Percentiles rank a stretch among this genome's conserved stretches.
phyloP scores from a whole-genome alignment of 2,329 filamentous ascomycete species.

The Nemania bipapillata region DNA sequence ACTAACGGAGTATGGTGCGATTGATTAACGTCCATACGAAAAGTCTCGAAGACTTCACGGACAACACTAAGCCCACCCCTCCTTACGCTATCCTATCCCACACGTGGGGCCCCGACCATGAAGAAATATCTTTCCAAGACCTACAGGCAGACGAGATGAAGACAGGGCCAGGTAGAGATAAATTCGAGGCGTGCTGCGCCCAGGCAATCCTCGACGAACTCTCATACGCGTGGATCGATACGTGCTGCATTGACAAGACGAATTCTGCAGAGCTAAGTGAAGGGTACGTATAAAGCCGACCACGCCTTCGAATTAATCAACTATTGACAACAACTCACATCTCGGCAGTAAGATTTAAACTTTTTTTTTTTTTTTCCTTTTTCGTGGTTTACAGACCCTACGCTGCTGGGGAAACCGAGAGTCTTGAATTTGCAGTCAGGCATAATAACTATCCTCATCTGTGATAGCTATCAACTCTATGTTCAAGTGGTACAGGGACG shows the following conservation, averaged over 20 bases:
- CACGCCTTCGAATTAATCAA: too few relatives aligned
- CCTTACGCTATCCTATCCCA: conserved; percentile 28
- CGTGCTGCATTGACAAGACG: conserved; percentile 29
- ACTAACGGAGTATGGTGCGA: background rate
- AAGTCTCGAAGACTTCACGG: conserved; percentile 12
- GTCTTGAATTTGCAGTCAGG: background rate
- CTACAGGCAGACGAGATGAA: background rate
- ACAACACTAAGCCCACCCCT: conserved; percentile 1
- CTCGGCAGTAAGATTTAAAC: too few relatives aligned
- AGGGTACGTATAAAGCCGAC: too few relatives aligned
- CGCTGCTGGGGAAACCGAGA: too few relatives aligned
- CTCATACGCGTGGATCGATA: conserved; percentile 29
- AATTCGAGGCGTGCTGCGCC: conserved; percentile 11
- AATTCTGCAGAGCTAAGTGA: conserved; percentile 14
- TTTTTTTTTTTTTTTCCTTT: too few relatives aligned
- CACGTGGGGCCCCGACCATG: conserved; percentile 19
- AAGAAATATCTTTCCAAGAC: conserved; percentile 20
- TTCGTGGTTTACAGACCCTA: too few relatives aligned
- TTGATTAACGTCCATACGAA: conserved; percentile 18
- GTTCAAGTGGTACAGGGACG: conserved; percentile 22
- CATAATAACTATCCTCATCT: too few relatives aligned
- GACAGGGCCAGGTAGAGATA: background rate
- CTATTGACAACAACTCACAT: too few relatives aligned
- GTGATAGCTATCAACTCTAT: conserved; percentile 22
- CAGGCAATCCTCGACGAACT: conserved; percentile 2